Evolutionary conservation across 345 rosid species (phyloP).

Genomic region (Erodium maritimum): DNA sequence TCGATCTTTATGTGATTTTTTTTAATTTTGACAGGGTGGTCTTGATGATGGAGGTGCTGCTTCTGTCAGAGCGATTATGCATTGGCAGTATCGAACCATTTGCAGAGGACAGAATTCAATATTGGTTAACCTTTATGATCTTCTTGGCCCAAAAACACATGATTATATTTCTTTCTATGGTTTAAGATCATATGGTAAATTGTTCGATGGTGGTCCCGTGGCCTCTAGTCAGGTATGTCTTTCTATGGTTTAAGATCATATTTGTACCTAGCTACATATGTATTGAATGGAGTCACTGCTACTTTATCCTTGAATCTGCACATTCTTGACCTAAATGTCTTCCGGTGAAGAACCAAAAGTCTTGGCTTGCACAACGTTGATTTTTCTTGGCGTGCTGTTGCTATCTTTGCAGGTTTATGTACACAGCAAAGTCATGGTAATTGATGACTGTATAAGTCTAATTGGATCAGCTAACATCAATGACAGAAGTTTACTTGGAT

Average conservation of each 20-base stretch:
- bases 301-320: background rate
- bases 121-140: conserved; percentile 59
- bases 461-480: conserved; percentile 94
- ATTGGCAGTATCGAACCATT: conserved; percentile 98
- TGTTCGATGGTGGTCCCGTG: conserved; percentile 73
- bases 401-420: conserved; percentile 60
- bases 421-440: conserved; percentile 89
- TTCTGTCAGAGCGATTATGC: conserved; percentile 98
- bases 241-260: too few species aligned
- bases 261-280: too few species aligned
- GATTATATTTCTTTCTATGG: conserved; percentile 93
- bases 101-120: conserved; percentile 87
- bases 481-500: conserved; percentile 93
- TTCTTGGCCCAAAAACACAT: conserved; percentile 60
- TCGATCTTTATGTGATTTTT: background rate
- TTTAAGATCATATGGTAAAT: conserved; percentile 75
- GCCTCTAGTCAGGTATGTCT: conserved; percentile 90
- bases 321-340: background rate
- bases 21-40: conserved; percentile 65
- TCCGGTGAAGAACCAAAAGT: background rate
- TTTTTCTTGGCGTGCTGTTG: background rate
- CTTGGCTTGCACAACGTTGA: conserved; percentile 1
- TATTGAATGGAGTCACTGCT: too few species aligned
- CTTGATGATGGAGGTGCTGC: conserved; percentile 95
- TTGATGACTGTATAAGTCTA: conserved; percentile 61